Base-by-base conservation (phyloP, 371 early-diverging fungal genomes). In the Mucor ambiguus region DNA sequence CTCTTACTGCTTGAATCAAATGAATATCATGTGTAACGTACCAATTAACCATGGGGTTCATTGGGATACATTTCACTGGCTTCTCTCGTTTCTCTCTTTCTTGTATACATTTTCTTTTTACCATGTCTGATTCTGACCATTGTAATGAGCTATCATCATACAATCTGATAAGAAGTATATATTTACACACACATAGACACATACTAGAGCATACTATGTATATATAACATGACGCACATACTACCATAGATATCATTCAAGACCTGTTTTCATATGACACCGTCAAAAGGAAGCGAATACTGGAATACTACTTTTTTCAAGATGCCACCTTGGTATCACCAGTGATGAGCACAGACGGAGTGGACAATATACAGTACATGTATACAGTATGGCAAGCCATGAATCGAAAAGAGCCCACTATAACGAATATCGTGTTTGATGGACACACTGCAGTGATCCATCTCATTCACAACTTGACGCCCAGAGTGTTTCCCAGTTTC, bases 321-420 rank as follows among this genome's bases (percentile, higher is more conserved):
- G 75, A 76, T 59, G 81, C 79, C 24, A 41, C 58, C 10, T 60
- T 80, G 18, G 66, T 68, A 20, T 85, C 85, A 44, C 85, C 87
- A 18, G 68, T 84, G 38, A 73, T 87, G 74, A 82, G 77, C 12
- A 77, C 84, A 28, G 72, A 85, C 33, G 86, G 86, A 11, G 71
- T 79, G 16, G 68, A 73, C 32, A 83, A 85, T 60, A 86, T 87
- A 54, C 83, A 83, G 61, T 69, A 74, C 65, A 81, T 86, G 3
- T 87, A 82, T 59, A 78, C 83, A 1, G 86, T 87, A 4, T 87
- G 87, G 87, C 82, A 83, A 14, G 80, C 83, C 7, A 67, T 87
- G 48, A 87, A 87, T 72, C 75, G 80, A 64, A 76, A 76, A 58
- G 81, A 82, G 35, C 87, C 87, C 0, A 78, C 77, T 5, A 81